phyloP scores from a whole-genome alignment of 768 basidiomycete genomes.

The Boletus edulis region DNA sequence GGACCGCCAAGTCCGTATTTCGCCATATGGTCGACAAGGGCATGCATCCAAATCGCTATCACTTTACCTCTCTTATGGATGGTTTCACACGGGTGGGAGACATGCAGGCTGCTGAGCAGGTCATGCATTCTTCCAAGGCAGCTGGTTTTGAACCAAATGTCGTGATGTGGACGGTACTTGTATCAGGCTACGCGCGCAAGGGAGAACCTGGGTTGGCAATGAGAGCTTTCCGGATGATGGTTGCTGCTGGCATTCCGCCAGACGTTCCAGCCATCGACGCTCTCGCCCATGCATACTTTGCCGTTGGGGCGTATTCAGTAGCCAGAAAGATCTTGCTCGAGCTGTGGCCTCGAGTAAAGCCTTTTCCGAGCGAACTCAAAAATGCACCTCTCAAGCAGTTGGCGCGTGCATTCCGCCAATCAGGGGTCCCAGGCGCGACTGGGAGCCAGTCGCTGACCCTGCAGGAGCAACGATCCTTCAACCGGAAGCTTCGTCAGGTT shows the following conservation, averaged over 20 bases:
- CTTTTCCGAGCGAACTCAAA: slow-evolving; percentile 53
- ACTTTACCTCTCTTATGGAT: slow-evolving; percentile 74
- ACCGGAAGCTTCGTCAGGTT: slow-evolving; percentile 34
- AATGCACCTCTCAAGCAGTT: slow-evolving; percentile 46
- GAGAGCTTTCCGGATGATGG: slow-evolving; percentile 60
- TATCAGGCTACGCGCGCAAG: slow-evolving; percentile 65
- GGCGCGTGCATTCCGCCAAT: slow-evolving; percentile 42
- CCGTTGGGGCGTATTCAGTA: slow-evolving; percentile 46
- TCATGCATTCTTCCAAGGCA: slow-evolving; percentile 50
- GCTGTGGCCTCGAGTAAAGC: slow-evolving; percentile 63
- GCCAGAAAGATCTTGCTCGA: slow-evolving; percentile 55
- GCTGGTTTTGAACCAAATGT: slow-evolving; percentile 56
- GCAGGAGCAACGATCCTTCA: slow-evolving; percentile 35
- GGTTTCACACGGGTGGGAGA: slow-evolving; percentile 65
- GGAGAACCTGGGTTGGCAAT: slow-evolving; percentile 53
- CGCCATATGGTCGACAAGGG: slow-evolving; percentile 62
- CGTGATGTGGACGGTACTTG: slow-evolving; percentile 75
- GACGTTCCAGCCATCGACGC: slow-evolving; percentile 74
- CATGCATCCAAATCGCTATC: slow-evolving; percentile 67
- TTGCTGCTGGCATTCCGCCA: slow-evolving; percentile 57
- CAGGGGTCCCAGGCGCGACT: slow-evolving; percentile 10
- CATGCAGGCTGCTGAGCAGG: slow-evolving; percentile 49
- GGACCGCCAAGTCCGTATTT: slow-evolving; percentile 53
- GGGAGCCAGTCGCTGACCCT: slow-evolving; percentile 27
- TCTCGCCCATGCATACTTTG: slow-evolving; percentile 64